Conservation (phyloP, 2,329 filamentous ascomycete genomes). For the Microdochium nivale region DNA sequence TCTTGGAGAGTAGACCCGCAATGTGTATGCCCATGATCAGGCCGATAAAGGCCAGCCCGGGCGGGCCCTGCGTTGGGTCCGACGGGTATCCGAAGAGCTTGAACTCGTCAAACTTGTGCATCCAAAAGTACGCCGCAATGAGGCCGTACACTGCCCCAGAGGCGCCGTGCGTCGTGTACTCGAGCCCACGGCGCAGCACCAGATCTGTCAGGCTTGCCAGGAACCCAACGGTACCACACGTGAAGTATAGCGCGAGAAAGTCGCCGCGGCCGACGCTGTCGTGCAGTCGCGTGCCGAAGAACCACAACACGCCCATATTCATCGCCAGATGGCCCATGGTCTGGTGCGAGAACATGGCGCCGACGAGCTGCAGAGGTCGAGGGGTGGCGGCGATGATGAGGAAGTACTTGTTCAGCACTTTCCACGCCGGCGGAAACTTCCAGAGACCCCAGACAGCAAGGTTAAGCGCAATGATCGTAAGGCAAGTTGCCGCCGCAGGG, state of each 20-base stretch:
- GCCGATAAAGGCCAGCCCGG: conserved; percentile 45
- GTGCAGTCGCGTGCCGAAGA: conserved; percentile 59
- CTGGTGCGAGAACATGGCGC: conserved; percentile 63
- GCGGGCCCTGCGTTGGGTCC: conserved; percentile 41
- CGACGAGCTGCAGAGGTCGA: conserved; percentile 50
- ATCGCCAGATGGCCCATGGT: conserved; percentile 46
- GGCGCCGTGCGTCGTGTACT: conserved; percentile 52
- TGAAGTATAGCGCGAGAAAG: conserved; percentile 60
- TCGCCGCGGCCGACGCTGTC: conserved; percentile 61
- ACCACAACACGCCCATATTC: conserved; percentile 59
- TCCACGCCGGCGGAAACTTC: conserved; percentile 58
- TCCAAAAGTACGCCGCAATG: conserved; percentile 52
- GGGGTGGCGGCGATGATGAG: conserved; percentile 57
- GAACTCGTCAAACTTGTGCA: conserved; percentile 47
- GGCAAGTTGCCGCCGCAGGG: conserved; percentile 56
- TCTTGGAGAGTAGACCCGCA: conserved; percentile 33
- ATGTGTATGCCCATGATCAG: conserved; percentile 41
- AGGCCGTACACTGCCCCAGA: conserved; percentile 58
- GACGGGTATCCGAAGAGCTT: conserved; percentile 48
- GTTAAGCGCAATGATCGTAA: conserved; percentile 52
- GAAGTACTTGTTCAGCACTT: conserved; percentile 59
- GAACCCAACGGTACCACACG: conserved; percentile 48
- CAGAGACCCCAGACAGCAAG: conserved; percentile 46
- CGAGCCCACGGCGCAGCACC: conserved; percentile 35
- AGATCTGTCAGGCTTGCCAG: conserved; percentile 46